These are phyloP conservation scores for Thielaviopsis populi DNA, from an alignment of 2,329 filamentous ascomycete genomes.

Conservation along the genomic window DNA sequence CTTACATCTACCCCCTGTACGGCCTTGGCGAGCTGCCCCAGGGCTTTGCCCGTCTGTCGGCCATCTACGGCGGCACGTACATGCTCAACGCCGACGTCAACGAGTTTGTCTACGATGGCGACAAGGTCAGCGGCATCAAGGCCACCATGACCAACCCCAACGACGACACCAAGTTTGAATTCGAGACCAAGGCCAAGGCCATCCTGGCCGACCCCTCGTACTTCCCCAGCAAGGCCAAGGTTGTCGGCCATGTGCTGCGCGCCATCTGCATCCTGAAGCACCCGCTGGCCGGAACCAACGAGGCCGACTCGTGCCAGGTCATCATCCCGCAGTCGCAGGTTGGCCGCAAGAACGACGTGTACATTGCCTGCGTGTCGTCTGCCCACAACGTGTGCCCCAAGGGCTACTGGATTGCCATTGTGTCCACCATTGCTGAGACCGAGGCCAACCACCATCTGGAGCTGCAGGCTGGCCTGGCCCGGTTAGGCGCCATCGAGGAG, in stretches of 20 bases:
- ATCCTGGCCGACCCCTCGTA: conserved; percentile 94
- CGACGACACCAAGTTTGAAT: conserved; percentile 56
- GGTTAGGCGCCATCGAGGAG: conserved; percentile 87
- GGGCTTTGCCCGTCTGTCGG: conserved; percentile 90
- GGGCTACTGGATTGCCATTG: conserved; percentile 97
- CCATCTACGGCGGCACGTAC: conserved; percentile 97
- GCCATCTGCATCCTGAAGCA: conserved; percentile 97
- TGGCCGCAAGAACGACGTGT: conserved; percentile 93
- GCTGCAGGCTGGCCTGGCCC: conserved; percentile 79
- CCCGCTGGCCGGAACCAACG: conserved; percentile 76
- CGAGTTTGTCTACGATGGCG: conserved; percentile 70
- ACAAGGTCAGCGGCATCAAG: conserved; percentile 88
- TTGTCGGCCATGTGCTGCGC: conserved; percentile 80
- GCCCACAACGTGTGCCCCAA: conserved; percentile 98
- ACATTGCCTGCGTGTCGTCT: conserved; percentile 88
- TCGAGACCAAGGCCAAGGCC: conserved; percentile 90
- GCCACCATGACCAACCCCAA: conserved; percentile 87
- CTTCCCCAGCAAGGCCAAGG: conserved; percentile 78
- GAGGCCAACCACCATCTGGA: conserved; percentile 89
- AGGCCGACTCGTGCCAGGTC: conserved; percentile 78
- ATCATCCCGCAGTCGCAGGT: conserved; percentile 98
- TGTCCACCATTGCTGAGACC: conserved; percentile 90
- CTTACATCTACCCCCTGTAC: conserved; percentile 98
- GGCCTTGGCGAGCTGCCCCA: conserved; percentile 93
- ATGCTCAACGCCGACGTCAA: conserved; percentile 96